A percentile compares a stretch with the other conserved stretches of the same genome.
Evolutionary conservation across 495 filamentous ascomycete genomes (phyloP).

Genomic region (Penicillium odoratum): DNA sequence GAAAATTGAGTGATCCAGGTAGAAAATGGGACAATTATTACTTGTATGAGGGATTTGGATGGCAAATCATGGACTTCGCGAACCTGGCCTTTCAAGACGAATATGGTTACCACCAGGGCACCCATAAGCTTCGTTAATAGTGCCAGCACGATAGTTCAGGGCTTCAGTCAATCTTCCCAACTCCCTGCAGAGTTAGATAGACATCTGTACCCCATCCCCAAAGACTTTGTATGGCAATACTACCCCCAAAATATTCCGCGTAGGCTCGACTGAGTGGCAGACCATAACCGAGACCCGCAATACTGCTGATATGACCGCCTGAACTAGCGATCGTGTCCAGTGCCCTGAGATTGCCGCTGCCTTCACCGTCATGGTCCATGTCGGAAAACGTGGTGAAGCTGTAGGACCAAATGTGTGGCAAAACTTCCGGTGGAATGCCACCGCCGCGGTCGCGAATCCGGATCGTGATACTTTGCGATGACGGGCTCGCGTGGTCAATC

Average conservation of each 20-base stretch:
- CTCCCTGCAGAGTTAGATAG: slow-evolving; percentile 78
- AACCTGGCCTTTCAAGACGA: background rate
- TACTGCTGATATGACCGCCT: slow-evolving; percentile 67
- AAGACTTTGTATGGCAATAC: slow-evolving; percentile 89
- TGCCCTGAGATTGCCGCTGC: slow-evolving; percentile 59
- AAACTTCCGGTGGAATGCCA: slow-evolving; percentile 78
- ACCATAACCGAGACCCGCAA: slow-evolving; percentile 92
- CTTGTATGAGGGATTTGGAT: background rate
- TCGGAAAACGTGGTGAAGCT: slow-evolving; percentile 93
- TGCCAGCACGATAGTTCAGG: background rate
- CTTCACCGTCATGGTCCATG: slow-evolving; percentile 40
- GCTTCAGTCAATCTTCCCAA: slow-evolving; percentile 63
- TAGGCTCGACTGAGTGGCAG: slow-evolving; percentile 89
- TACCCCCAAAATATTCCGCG: slow-evolving; percentile 96
- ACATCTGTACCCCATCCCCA: slow-evolving; percentile 94
- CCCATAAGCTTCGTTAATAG: background rate
- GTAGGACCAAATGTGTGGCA: slow-evolving; percentile 92
- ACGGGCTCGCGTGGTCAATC: slow-evolving; percentile 44
- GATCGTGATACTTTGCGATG: slow-evolving; percentile 86
- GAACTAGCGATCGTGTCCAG: slow-evolving; percentile 69
- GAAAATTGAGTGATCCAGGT: too few species aligned
- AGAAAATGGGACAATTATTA: too few species aligned
- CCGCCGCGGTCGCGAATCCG: slow-evolving; percentile 94
- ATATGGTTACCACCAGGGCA: background rate
- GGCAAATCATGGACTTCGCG: background rate